phyloP scores from a whole-genome alignment of 1,139 yeast species.

The Zygotorulaspora mrakii region DNA sequence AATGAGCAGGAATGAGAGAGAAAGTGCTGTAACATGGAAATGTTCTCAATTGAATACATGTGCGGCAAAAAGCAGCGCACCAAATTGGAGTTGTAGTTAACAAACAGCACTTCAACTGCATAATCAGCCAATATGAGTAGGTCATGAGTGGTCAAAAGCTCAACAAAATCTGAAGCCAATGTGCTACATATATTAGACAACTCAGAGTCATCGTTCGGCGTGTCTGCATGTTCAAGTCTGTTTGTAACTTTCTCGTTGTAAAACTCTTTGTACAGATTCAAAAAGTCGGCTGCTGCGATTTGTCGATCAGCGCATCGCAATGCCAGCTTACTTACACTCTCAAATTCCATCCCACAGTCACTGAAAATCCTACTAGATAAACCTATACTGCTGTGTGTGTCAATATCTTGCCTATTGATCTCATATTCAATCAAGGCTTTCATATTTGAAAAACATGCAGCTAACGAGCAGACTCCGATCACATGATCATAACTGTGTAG shows the following conservation, averaged over 20 bases:
- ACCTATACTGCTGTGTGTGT: too few relatives aligned
- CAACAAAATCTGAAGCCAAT: conserved; percentile 25
- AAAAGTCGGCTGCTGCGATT: conserved; percentile 30
- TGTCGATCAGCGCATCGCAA: conserved; percentile 31
- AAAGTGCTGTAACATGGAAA: conserved; percentile 27
- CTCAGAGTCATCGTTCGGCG: conserved; percentile 15
- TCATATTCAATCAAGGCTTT: neutral
- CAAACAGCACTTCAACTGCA: conserved; percentile 31
- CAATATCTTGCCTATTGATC: too few relatives aligned
- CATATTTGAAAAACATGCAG: neutral
- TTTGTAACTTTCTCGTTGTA: conserved; percentile 31
- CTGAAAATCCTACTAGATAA: too few relatives aligned
- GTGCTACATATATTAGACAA: conserved; percentile 17
- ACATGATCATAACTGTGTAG: neutral
- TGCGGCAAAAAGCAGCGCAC: conserved; percentile 28
- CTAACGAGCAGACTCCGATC: too few relatives aligned
- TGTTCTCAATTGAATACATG: conserved; percentile 20
- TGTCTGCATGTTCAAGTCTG: conserved; percentile 23
- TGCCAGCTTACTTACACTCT: conserved; percentile 27
- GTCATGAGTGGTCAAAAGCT: conserved; percentile 23
- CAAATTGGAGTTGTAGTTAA: conserved; percentile 31
- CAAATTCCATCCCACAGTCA: too few relatives aligned
- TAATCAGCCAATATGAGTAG: conserved; percentile 32
- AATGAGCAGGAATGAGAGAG: conserved; percentile 30
- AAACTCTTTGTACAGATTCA: conserved; percentile 34